Percentiles rank a stretch among this genome's conserved stretches.
phyloP scores from a whole-genome alignment of 208 protist species.

The Trypanosoma brucei region DNA sequence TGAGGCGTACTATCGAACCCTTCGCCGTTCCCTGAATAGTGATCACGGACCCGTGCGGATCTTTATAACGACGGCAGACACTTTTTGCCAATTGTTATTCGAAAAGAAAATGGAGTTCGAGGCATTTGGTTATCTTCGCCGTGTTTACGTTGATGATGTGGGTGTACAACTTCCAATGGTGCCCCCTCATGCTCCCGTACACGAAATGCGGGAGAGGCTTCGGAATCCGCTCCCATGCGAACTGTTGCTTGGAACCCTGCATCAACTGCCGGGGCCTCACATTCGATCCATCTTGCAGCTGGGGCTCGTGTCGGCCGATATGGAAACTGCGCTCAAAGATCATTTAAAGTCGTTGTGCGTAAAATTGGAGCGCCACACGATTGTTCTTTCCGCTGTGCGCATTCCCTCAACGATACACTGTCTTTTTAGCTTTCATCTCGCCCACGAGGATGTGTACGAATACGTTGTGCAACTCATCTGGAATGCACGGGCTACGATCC shows the following conservation, averaged over 20 bases:
- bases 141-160: conserved; percentile 81
- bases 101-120: conserved; percentile 86
- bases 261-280: conserved; percentile 77
- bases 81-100: conserved; percentile 76
- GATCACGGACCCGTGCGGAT: conserved; percentile 49
- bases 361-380: conserved; percentile 64
- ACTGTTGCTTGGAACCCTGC: conserved; percentile 74
- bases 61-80: conserved; percentile 79
- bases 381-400: conserved; percentile 61
- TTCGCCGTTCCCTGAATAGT: conserved; percentile 35
- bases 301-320: conserved; percentile 70
- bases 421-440: conserved; percentile 69
- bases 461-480: conserved; percentile 52
- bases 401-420: conserved; percentile 76
- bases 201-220: conserved; percentile 49
- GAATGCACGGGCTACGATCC: conserved; percentile 64
- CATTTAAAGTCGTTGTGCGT: conserved; percentile 76
- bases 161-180: conserved; percentile 66
- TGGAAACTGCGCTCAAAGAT: conserved; percentile 57
- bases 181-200: conserved; percentile 36
- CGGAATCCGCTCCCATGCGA: conserved; percentile 71
- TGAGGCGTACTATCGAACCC: conserved; percentile 40
- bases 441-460: conserved; percentile 34
- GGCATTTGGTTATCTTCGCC: conserved; percentile 76
- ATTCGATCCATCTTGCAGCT: conserved; percentile 81